Evolutionary conservation across 805 yeast species (phyloP), one percentile per base, ranked within the genome.

Genomic region (Wickerhamomyces sydowiorum): DNA sequence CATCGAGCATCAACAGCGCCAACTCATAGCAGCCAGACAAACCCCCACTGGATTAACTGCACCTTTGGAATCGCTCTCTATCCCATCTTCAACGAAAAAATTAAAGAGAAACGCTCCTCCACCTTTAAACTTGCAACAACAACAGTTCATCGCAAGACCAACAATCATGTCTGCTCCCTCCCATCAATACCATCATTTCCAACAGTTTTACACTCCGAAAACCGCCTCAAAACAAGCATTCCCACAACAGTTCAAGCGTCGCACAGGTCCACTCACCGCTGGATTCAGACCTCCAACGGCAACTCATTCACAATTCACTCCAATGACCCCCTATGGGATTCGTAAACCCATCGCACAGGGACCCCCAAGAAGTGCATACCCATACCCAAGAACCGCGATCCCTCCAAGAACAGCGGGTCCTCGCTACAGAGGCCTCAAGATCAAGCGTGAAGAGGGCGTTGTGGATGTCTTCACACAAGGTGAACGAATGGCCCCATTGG

Each of bases 381-480:
- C 7, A 28, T 28, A 28, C 15, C 7, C 18, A 10, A 23, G 25
- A 23, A 23, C 25, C 14, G 32, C 39, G 3, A 30, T 30, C 3
- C 24, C 30, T 21, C 41, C 43, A 28, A 35, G 45, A 35, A 30
- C 43, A 1, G 45, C 61, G 41, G 41, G 46, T 39, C 13, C 27
- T 8, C 29, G 29, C 13, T 22, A 23, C 8, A 32, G 53, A 22
- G 39, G 56, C 52, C 28, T 57, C 34, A 44, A 49, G 38, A 50
- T 25, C 51, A 52, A n/a, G 46, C 53, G 2, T 46, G 43, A 37
- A 48, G 46, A 24, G 50, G 42, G 9, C 36, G 77, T 73, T 2
- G 66, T 75, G 5, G 80, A 75, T 51, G 76, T 75, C 3, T 75
- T 71, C 48, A 10, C 8, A 19, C 66, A 64, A 41, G 73, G 72